Base-by-base conservation (phyloP, 2,329 filamentous ascomycete species). In the Fusarium pseudonygamai region DNA sequence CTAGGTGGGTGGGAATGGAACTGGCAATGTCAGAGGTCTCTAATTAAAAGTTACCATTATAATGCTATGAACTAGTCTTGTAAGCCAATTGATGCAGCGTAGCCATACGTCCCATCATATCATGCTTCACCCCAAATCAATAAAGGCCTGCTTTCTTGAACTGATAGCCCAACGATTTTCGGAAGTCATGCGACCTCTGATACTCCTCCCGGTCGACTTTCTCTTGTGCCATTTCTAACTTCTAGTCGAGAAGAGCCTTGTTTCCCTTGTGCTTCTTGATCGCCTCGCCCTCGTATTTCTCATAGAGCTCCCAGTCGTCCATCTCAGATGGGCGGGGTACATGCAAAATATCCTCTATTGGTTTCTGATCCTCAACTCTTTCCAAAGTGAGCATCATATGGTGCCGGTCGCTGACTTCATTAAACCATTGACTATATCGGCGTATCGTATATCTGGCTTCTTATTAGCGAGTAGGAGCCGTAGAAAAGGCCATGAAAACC, bases 291-390 rank as follows among this genome's bases (percentile, higher is more conserved):
- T 87, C 83, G 36, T 84, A 76, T 70, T 84, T 85, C 71, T 87
- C 82, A 77, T 86, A 89, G 14, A 88, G 74, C 5, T 80, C 66
- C 87, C 87, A 90, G 65, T 90, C 88, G 67, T 90, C 89, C 11
- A 88, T 72, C 75, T 90, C 86, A 5, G 87, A 88, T 5, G 88
- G 88, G 16, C 78, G 82, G 1, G 88, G 88, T 18, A 88, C 81
- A n/a, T 73, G 64, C n/a, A 78, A 69, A 14, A 89, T 72, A 11
- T 85, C 80, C 13, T 84, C 78, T 67, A 88, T 79, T 5, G 84
- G 71, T 4, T 64, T 80, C 72, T 89, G 86, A 16, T 79, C 81
- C 0, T 78, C 55, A 13, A 83, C 80, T 28, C 85, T 83, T 69
- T 88, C 83, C 6, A 90, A 80, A 0, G 80, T 84, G 26, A 90